Conservation (phyloP, 1,139 yeast genomes). For the Hyphopichia wangnamkhiaoensis region DNA sequence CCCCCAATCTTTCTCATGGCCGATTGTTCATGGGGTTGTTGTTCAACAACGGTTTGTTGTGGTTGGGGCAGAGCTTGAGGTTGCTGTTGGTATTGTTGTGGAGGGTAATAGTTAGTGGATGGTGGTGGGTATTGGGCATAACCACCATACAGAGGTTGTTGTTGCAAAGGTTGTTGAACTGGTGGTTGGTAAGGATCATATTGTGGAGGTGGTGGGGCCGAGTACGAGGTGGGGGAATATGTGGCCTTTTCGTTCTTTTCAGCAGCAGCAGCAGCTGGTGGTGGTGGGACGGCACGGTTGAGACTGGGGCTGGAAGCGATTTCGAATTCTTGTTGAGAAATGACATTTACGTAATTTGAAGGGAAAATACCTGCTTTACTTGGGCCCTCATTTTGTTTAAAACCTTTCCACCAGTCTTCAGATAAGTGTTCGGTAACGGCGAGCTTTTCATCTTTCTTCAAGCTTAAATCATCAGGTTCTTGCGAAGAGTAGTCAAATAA, state of each 20-base stretch:
- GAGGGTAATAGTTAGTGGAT: conserved; percentile 41
- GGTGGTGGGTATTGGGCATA: conserved; percentile 57
- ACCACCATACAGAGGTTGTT: conserved; percentile 39
- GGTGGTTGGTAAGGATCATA: conserved; percentile 13
- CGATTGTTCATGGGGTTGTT: conserved; percentile 24
- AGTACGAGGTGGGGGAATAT: conserved; percentile 14
- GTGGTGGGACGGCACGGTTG: neutral
- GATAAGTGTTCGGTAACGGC: conserved; percentile 74
- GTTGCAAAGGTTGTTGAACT: conserved; percentile 21
- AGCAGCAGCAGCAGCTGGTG: conserved; percentile 11
- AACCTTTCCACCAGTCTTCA: conserved; percentile 92
- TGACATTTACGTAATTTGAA: conserved; percentile 69
- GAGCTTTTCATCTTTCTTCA: conserved; percentile 67
- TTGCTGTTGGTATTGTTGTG: conserved; percentile 30
- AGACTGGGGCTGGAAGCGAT: conserved; percentile 5
- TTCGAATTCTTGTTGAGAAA: conserved; percentile 38
- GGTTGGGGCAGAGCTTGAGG: conserved; percentile 18
- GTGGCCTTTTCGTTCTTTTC: conserved; percentile 18
- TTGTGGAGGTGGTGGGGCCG: conserved; percentile 15
- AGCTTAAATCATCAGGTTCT: conserved; percentile 70
- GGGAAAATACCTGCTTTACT: conserved; percentile 83
- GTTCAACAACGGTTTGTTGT: conserved; percentile 26
- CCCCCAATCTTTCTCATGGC: conserved; percentile 72
- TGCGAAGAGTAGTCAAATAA: conserved; percentile 66
- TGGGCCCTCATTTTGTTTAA: conserved; percentile 35